Percentiles rank a stretch among this genome's conserved stretches.
Conservation (phyloP, 306 rosid species). For the Vigna nakashimae region DNA sequence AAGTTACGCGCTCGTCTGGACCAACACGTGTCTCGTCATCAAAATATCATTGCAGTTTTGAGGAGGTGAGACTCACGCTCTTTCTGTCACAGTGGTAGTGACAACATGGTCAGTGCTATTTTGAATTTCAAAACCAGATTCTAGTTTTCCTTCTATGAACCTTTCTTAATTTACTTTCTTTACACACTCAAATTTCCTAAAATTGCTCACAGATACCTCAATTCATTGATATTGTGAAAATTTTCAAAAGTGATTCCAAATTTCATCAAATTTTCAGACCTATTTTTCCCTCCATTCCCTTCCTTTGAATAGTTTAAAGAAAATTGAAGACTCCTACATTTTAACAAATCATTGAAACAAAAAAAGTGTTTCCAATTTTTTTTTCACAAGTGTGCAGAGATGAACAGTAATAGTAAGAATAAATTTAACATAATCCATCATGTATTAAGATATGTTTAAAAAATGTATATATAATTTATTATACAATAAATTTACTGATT, state of each 20-base stretch:
- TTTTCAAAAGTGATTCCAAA: not conserved
- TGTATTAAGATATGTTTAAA: too few relatives aligned
- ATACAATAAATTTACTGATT: too few relatives aligned
- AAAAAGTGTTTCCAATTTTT: too few relatives aligned
- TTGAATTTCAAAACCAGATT: constrained; percentile 44
- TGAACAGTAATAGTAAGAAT: too few relatives aligned
- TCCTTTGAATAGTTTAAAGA: not conserved
- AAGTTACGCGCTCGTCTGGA: constrained; percentile 1
- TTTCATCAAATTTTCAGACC: not conserved
- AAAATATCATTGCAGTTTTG: not conserved
- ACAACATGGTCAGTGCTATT: not conserved
- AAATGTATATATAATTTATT: too few relatives aligned
- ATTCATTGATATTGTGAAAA: constrained; percentile 8
- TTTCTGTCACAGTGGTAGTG: not conserved
- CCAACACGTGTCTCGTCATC: constrained; percentile 28
- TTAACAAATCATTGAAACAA: not conserved
- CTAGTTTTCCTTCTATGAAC: not conserved
- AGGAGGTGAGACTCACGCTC: constrained; percentile 11
- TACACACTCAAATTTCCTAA: not conserved
- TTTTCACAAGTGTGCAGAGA: too few relatives aligned
- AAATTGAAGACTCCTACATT: not conserved
- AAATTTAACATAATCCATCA: too few relatives aligned
- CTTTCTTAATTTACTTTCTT: constrained; percentile 18
- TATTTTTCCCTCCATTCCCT: not conserved
- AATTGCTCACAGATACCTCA: constrained; percentile 10